Base-by-base conservation (phyloP, 257 asterid species). In the Jasminum sambac region DNA sequence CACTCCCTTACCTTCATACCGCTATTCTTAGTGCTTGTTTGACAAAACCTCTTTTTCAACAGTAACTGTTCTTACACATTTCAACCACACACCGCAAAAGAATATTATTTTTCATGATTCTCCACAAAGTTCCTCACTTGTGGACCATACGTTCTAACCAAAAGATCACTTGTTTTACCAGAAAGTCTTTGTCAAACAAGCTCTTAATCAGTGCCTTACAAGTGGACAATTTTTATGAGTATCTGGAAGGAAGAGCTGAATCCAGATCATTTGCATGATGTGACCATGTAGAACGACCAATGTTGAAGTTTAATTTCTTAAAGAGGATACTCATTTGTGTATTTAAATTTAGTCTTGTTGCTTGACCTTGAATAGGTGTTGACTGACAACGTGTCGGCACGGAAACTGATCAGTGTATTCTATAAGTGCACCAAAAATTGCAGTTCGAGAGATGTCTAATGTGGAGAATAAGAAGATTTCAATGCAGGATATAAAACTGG, bases 401-500 rank as follows among this genome's bases (percentile, higher is more conserved):
- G 26, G 17, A 37, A 64, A 2, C 68, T 6, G 34, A 4, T 43
- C 60, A 69, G 1, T 59, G 25, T 61, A 58, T 52, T 60, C 37
- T 55, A 75, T 21, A 63, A 67, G 72, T 76, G 68, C 69, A 11
- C 26, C 26, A 43, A 46, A 70, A 55, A 68, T 43, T 57, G 8
- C 19, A 38, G 39, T 79, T 59, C 10, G 19, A 34, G 73, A 81
- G 40, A 84, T 89, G 92, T 84, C 92, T 52, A 71, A 73, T 23
- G 85, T 80, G 78, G 92, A 84, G 72, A 82, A 76, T 61, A 79
- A 83, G 66, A 87, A 82, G 74, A 74, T 80, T 63, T 77, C 86
- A 21, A 71, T 71, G 55, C 82, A 84, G 71, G 87, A 82, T 73
- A 59, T 84, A 77, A 79, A 87, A 61, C 58, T 80, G 85, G 96